Conservation (phyloP, 1,284 basidiomycete genomes). For the Heterobasidion annosum region DNA sequence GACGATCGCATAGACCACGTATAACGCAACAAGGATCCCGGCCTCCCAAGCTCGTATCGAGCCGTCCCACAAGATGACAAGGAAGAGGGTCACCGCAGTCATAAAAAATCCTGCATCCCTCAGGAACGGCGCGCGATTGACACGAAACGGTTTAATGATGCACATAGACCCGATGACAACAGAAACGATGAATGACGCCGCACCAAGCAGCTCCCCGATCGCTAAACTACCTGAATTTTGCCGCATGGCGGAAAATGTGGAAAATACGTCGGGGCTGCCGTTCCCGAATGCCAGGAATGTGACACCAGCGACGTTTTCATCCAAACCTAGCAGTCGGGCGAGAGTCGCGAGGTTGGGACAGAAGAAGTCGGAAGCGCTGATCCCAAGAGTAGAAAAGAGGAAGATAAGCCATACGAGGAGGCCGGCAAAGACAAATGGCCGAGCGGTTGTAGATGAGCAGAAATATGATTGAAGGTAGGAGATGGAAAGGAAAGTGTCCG, state of each 20-base stretch:
- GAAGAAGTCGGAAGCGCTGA: conserved; percentile 92
- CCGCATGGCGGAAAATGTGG: conserved; percentile 91
- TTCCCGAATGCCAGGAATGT: conserved; percentile 94
- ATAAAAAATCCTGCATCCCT: conserved; percentile 95
- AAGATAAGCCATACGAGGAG: conserved; percentile 74
- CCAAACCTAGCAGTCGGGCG: conserved; percentile 71
- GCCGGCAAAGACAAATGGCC: conserved; percentile 51
- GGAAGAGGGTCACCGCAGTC: conserved; percentile 62
- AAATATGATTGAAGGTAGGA: conserved; percentile 65
- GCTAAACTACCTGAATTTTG: conserved; percentile 83
- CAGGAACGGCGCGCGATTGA: conserved; percentile 74
- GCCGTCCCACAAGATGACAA: conserved; percentile 77
- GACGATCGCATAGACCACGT: conserved; percentile 69
- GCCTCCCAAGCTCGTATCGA: conserved; percentile 72
- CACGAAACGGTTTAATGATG: conserved; percentile 88
- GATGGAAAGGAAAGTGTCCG: conserved; percentile 59
- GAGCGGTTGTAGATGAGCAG: conserved; percentile 42
- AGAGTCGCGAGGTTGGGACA: conserved; percentile 89
- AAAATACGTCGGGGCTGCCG: conserved; percentile 88
- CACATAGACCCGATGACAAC: conserved; percentile 96
- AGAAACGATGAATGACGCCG: conserved; percentile 91
- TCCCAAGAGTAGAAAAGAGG: conserved; percentile 85
- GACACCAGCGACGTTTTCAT: conserved; percentile 87
- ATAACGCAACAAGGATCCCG: conserved; percentile 64
- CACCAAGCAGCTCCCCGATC: conserved; percentile 91